Conservation (phyloP, 2,329 filamentous ascomycete species). For the Peltaster fructicola region DNA sequence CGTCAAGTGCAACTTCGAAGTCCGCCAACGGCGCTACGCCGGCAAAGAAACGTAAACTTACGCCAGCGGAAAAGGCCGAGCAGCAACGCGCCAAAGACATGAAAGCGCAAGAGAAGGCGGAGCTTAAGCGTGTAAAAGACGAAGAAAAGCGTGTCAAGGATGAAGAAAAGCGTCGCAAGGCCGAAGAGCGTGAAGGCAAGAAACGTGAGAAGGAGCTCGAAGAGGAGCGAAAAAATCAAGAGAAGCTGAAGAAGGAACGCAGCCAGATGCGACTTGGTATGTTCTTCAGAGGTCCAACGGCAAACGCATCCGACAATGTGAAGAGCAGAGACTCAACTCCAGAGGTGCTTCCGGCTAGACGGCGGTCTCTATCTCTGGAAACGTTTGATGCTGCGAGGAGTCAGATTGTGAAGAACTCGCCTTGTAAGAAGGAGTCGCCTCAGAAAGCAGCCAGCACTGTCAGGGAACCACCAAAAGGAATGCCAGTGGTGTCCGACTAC, state of each 20-base stretch:
- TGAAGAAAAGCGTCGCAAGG: constrained; percentile 20
- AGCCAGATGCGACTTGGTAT: constrained; percentile 22
- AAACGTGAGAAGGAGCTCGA: constrained; percentile 22
- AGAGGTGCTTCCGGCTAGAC: constrained; percentile 14
- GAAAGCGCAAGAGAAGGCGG: constrained; percentile 24
- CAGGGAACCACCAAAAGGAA: constrained; percentile 8
- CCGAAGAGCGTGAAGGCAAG: constrained; percentile 23
- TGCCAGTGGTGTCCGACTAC: constrained; percentile 22
- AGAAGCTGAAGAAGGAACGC: constrained; percentile 16
- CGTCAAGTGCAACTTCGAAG: too few species aligned
- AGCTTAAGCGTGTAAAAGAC: constrained; percentile 19
- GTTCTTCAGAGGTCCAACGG: constrained; percentile 26
- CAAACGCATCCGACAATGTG: constrained; percentile 3
- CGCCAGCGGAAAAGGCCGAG: constrained; percentile 21
- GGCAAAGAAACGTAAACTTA: constrained; percentile 24
- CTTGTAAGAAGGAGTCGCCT: too few species aligned
- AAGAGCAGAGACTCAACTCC: constrained; percentile 8
- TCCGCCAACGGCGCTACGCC: constrained; percentile 15
- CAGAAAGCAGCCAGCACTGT: too few species aligned
- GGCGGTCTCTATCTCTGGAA: constrained; percentile 19
- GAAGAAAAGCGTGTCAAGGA: constrained; percentile 15
- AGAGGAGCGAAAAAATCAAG: constrained; percentile 14
- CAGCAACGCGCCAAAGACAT: constrained; percentile 23
- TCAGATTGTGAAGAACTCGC: constrained; percentile 9
- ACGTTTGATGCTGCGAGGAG: constrained; percentile 13